phyloP scores from a whole-genome alignment of 2,329 filamentous ascomycete genomes.

The Paramyrothecium sp. region DNA sequence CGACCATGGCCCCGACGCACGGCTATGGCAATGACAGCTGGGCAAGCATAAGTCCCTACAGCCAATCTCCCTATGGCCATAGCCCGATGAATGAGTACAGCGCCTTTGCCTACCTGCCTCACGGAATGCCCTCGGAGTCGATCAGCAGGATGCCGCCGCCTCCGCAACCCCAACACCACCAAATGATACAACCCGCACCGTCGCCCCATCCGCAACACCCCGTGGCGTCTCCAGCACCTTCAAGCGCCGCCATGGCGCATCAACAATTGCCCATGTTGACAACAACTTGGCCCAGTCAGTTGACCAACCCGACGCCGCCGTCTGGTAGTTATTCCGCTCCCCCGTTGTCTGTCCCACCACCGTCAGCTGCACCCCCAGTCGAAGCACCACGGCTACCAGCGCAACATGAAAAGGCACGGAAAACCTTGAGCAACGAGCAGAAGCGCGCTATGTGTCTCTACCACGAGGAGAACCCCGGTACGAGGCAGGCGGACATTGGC shows the following conservation, averaged over 20 bases:
- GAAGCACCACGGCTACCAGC: slow-evolving; percentile 23
- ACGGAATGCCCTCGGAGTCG: slow-evolving; percentile 50
- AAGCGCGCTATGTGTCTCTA: slow-evolving; percentile 92
- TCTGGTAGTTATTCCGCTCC: slow-evolving; percentile 55
- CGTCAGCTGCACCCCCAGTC: slow-evolving; percentile 47
- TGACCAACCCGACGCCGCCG: slow-evolving; percentile 62
- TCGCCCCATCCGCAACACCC: slow-evolving; percentile 3
- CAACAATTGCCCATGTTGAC: slow-evolving; percentile 68
- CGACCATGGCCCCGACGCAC: slow-evolving; percentile 26
- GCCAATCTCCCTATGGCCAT: slow-evolving; percentile 51
- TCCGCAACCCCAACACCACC: slow-evolving; percentile 22
- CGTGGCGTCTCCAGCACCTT: background rate
- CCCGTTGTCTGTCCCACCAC: slow-evolving; percentile 57
- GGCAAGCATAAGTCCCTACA: slow-evolving; percentile 60
- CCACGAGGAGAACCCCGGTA: slow-evolving; percentile 82
- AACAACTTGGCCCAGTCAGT: slow-evolving; percentile 77
- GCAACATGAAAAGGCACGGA: slow-evolving; percentile 65
- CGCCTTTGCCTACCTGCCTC: slow-evolving; percentile 55
- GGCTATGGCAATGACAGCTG: slow-evolving; percentile 45
- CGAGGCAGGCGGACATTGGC: slow-evolving; percentile 96
- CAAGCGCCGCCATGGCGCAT: slow-evolving; percentile 45
- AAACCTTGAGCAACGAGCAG: slow-evolving; percentile 88
- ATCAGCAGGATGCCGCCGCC: slow-evolving; percentile 56
- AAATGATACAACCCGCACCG: slow-evolving; percentile 28
- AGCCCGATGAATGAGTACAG: slow-evolving; percentile 66